Evolutionary conservation across 2,329 filamentous ascomycete genomes (phyloP).

Genomic region (Rachicladosporium sp.): DNA sequence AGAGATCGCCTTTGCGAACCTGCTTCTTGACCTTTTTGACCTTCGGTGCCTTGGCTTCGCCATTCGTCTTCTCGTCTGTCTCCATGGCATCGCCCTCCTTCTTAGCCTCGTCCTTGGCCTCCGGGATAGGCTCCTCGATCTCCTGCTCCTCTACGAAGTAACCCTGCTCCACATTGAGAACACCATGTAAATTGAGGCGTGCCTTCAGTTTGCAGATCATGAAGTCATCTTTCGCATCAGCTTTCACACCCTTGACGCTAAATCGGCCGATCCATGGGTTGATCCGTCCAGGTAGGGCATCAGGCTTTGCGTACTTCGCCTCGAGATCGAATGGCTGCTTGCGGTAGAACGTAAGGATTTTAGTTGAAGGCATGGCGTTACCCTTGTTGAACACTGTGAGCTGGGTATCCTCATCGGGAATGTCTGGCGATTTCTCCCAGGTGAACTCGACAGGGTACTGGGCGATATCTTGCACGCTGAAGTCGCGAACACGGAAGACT

Average conservation of each 20-base stretch:
- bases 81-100: constrained; percentile 62
- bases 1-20: constrained; percentile 90
- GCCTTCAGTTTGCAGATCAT: constrained; percentile 99
- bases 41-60: constrained; percentile 47
- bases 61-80: constrained; percentile 61
- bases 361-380: constrained; percentile 93
- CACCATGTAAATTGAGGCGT: constrained; percentile 86
- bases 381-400: constrained; percentile 95
- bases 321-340: constrained; percentile 96
- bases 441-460: constrained; percentile 97
- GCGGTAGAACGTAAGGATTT: constrained; percentile 98
- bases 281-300: constrained; percentile 73
- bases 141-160: constrained; percentile 98
- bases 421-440: constrained; percentile 97
- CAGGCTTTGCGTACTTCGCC: constrained; percentile 81
- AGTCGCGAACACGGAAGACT: constrained; percentile 96
- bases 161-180: constrained; percentile 90
- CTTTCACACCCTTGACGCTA: constrained; percentile 94
- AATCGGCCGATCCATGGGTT: constrained; percentile 95
- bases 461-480: constrained; percentile 92
- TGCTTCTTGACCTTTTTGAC: constrained; percentile 99
- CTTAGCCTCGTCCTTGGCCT: constrained; percentile 36
- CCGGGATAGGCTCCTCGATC: constrained; percentile 82
- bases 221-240: constrained; percentile 86
- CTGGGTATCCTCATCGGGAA: constrained; percentile 95